A percentile compares a stretch with the other conserved stretches of the same genome.
These are phyloP conservation scores for Tremellales sp. DNA, from an alignment of 1,284 basidiomycete genomes.

Conservation along the genomic window DNA sequence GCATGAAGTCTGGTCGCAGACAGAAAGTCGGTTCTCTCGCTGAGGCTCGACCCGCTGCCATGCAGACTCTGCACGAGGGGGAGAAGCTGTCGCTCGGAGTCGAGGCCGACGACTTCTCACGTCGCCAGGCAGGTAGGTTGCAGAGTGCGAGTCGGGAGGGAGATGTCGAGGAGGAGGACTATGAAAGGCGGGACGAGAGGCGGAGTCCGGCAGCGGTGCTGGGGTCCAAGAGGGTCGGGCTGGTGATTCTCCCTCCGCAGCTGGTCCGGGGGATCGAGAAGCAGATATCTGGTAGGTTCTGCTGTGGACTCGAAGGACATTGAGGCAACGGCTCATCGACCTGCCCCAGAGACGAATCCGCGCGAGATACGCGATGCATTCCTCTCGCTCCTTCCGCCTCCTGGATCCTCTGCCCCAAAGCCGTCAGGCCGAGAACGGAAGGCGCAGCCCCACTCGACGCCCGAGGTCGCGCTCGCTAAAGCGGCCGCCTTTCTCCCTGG, in stretches of 20 bases:
- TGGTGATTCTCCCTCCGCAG: slow-evolving; percentile 65
- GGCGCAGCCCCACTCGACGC: slow-evolving; percentile 13
- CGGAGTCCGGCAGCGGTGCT: slow-evolving; percentile 76
- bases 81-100: too few species aligned
- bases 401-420: not conserved
- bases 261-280: slow-evolving; percentile 49
- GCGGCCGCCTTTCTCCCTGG: slow-evolving; percentile 50
- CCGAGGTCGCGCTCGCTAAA: slow-evolving; percentile 42
- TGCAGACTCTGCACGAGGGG: too few species aligned
- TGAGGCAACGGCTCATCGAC: slow-evolving; percentile 2
- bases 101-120: too few species aligned
- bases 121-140: too few species aligned
- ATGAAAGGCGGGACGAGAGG: slow-evolving; percentile 51
- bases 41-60: too few species aligned
- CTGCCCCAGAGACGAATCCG: slow-evolving; percentile 15
- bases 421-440: slow-evolving; percentile 16
- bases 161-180: slow-evolving; percentile 22
- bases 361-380: slow-evolving; percentile 26
- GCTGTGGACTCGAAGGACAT: not conserved
- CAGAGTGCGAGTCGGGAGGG: too few species aligned
- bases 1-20: not conserved
- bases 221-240: slow-evolving; percentile 66
- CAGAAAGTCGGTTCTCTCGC: too few species aligned
- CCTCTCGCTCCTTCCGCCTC: slow-evolving; percentile 11
- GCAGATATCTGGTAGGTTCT: slow-evolving; percentile 41